Conservation (phyloP, 106 monocot genomes). For the Platanthera guangdongensis region DNA sequence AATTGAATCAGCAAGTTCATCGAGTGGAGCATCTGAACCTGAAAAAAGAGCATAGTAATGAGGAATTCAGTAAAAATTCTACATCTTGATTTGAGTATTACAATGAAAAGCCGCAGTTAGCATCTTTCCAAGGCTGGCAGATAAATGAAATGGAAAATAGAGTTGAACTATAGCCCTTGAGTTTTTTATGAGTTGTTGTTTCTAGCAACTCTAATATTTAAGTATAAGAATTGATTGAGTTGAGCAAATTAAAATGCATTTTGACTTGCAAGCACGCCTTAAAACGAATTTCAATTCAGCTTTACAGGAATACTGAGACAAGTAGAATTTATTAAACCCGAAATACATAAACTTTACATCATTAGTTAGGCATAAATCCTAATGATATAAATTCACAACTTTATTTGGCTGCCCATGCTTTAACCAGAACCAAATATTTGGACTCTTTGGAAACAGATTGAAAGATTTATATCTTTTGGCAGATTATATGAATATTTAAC, state of each 20-base stretch:
- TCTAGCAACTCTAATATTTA: not conserved
- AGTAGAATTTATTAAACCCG: no score
- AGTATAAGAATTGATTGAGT: not conserved
- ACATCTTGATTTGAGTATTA: not conserved
- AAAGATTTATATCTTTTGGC: no score
- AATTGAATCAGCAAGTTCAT: constrained; percentile 36
- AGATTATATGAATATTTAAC: no score
- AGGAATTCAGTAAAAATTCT: not conserved
- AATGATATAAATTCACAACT: no score
- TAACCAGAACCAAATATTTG: no score
- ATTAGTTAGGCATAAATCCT: no score
- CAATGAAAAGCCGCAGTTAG: not conserved
- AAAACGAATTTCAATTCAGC: not conserved
- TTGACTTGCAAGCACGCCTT: not conserved
- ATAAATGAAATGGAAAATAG: not conserved
- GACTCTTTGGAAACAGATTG: no score
- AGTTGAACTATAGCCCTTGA: not conserved
- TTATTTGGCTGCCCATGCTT: no score
- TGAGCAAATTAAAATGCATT: not conserved
- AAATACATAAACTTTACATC: no score
- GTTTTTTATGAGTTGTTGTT: not conserved
- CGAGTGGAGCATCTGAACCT: constrained; percentile 40
- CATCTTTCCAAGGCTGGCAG: not conserved
- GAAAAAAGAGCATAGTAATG: constrained; percentile 5
- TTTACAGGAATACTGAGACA: not conserved